phyloP scores from a whole-genome alignment of 208 protist species.

The Porcisia deanei region DNA sequence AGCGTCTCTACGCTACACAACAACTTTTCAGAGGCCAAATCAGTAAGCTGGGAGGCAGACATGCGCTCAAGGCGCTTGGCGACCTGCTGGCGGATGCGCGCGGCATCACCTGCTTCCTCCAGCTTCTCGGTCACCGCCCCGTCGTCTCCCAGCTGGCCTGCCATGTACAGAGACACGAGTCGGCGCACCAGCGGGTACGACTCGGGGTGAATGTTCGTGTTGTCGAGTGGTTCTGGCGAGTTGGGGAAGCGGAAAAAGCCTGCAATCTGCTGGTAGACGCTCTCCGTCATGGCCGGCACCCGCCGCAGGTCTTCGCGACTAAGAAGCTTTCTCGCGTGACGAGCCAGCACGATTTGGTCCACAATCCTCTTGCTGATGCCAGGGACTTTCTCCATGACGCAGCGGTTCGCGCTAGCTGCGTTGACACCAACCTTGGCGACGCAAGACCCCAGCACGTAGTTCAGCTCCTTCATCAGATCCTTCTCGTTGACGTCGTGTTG shows the following conservation, averaged over 20 bases:
- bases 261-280: conserved; percentile 74
- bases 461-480: conserved; percentile 55
- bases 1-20: conserved; percentile 67
- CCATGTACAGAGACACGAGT: conserved; percentile 38
- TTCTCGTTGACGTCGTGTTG: conserved; percentile 88
- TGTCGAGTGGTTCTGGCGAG: conserved; percentile 79
- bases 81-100: conserved; percentile 19
- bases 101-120: background rate
- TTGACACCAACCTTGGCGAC: conserved; percentile 85
- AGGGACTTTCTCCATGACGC: conserved; percentile 84
- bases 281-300: conserved; percentile 77
- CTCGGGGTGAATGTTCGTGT: conserved; percentile 86
- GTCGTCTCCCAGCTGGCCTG: conserved; percentile 13
- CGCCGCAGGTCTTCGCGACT: conserved; percentile 76
- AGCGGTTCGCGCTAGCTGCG: conserved; percentile 63
- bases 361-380: conserved; percentile 68
- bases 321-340: conserved; percentile 50
- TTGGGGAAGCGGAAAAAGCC: conserved; percentile 91
- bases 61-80: conserved; percentile 18
- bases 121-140: background rate
- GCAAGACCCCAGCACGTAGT: conserved; percentile 70
- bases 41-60: conserved; percentile 16
- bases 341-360: conserved; percentile 79
- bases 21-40: conserved; percentile 29
- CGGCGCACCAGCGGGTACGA: conserved; percentile 62